Conservation (phyloP, 2,329 filamentous ascomycete species). For the Leptographium lundbergii region DNA sequence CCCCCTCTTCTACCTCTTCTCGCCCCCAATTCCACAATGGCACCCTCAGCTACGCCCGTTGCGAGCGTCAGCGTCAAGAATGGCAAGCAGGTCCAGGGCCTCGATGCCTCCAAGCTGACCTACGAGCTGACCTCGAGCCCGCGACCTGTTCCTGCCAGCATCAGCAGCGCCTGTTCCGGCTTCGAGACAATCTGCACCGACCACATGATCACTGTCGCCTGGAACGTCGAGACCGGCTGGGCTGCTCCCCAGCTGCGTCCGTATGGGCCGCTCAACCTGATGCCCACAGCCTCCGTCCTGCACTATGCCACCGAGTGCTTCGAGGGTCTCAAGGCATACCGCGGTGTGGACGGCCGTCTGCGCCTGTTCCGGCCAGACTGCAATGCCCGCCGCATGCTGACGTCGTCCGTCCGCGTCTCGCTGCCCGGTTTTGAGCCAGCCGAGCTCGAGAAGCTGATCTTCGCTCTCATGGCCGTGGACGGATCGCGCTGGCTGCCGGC, state of each 20-base stretch:
- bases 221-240: constrained; percentile 59
- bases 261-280: constrained; percentile 64
- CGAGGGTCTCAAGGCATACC: constrained; percentile 73
- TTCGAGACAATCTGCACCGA: constrained; percentile 55
- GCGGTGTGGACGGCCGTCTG: constrained; percentile 61
- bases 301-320: constrained; percentile 91
- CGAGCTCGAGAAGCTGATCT: constrained; percentile 63
- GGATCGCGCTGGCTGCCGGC: constrained; percentile 68
- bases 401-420: constrained; percentile 52
- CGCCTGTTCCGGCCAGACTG: constrained; percentile 66
- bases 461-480: constrained; percentile 59
- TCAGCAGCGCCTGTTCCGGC: constrained; percentile 32
- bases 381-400: constrained; percentile 54
- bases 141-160: constrained; percentile 36
- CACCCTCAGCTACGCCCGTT: constrained; percentile 14
- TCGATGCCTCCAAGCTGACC: constrained; percentile 49
- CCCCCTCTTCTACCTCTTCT: not conserved
- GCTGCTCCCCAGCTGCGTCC: constrained; percentile 59
- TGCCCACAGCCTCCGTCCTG: constrained; percentile 68
- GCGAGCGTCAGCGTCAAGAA: constrained; percentile 19
- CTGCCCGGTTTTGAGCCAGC: constrained; percentile 60
- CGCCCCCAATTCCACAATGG: constrained; percentile 11
- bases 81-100: constrained; percentile 38
- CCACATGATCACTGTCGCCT: constrained; percentile 72
- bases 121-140: constrained; percentile 39